Evolutionary conservation across 257 asterid species (phyloP), one percentile per base, ranked within the genome.

Genomic region (Solanum etuberosum): DNA sequence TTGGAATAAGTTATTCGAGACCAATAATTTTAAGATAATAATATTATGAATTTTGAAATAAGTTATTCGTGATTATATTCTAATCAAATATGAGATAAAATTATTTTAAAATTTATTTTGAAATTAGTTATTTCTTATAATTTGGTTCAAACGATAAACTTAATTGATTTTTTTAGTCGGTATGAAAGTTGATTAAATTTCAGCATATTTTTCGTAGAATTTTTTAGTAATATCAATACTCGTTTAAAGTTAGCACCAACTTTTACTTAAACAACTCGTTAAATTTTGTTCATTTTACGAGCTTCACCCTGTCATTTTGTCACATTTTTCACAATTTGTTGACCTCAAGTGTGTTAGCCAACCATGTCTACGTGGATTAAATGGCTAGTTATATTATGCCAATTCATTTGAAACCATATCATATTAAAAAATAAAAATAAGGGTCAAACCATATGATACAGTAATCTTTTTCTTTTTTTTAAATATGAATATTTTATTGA

Each of bases 1-100:
- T 18, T 11, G 0, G 1, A 20, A 20, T 54, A 54, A 20, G 5
- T 20, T 54, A 54, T 20, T 0, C 5, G 2, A 20, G 12, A 23
- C 3, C 20, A 54, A 2, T 3, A 20, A 20, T 54, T 7, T 18
- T 54, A 18, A 18, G 4, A 18, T 54, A 18, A 18, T 18, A 54
- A 54, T 54, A 54, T 18, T 54, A 18, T 3, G n/a, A 54, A 54
- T 54, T 54, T 54, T 54, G 63, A 54, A 8, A 54, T 54, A 18
- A 6, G 63, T 8, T 54, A 9, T 7, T 20, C 3, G 25, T 54
- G 25, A 20, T 54, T 54, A 20, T 1, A 54, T 54, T 2, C 2
- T 54, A 54, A 54, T 54, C 5, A 7, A 54, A 54, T 1, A 4
- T 54, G 11, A 54, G 65, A 54, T 54, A 54, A 20, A 20, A 1